phyloP scores from a whole-genome alignment of 305 asterid genomes.

The Stenogyne calaminthoides region DNA sequence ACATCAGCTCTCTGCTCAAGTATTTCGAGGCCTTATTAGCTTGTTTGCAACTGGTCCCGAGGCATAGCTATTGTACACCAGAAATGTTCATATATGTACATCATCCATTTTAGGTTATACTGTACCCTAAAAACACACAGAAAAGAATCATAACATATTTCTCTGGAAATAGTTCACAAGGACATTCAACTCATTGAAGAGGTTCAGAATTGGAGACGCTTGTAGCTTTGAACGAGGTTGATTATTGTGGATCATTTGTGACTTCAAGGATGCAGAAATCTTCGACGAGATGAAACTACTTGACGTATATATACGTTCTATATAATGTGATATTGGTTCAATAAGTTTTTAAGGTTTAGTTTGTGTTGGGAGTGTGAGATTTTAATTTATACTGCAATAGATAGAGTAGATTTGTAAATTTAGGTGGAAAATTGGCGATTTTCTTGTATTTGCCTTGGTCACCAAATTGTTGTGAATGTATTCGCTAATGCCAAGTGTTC shows the following conservation, averaged over 20 bases:
- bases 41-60: constrained; percentile 88
- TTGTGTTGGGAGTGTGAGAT: not conserved
- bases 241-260: not conserved
- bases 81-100: constrained; percentile 6
- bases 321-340: not conserved
- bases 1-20: constrained; percentile 91
- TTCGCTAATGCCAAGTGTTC: not conserved
- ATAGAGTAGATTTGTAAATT: not conserved
- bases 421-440: not conserved
- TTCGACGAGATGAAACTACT: not conserved
- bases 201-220: not conserved
- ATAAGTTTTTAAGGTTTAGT: constrained; percentile 3
- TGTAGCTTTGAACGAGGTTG: not conserved
- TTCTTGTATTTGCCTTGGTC: not conserved
- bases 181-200: not conserved
- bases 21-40: constrained; percentile 85
- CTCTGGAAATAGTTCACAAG: not conserved
- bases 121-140: not conserved
- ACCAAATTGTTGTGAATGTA: constrained; percentile 1
- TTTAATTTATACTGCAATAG: not conserved
- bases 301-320: not conserved
- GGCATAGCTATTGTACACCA: constrained; percentile 27
- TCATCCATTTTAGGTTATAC: not conserved
- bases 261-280: not conserved
- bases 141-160: not conserved